Percentiles rank a stretch among this genome's conserved stretches.
Conservation (phyloP, 768 basidiomycete species). For the Rhodotorula toruloides region DNA sequence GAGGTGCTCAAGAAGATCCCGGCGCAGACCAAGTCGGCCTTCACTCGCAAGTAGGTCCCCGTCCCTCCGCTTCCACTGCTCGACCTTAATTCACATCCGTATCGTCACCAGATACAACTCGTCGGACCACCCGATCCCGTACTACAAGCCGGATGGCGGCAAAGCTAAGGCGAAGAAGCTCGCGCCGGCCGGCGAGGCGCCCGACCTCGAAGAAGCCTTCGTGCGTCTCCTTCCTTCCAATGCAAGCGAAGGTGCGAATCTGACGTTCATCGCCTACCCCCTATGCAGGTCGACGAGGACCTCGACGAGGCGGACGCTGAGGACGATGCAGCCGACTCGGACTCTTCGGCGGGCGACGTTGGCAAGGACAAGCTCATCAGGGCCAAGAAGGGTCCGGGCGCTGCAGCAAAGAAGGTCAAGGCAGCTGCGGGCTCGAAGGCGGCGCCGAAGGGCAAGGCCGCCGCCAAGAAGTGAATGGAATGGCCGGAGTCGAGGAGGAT, state of each 20-base stretch:
- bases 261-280: not conserved
- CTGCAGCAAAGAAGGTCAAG: not conserved
- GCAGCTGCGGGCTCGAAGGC: not conserved
- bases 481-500: no score
- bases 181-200: constrained; percentile 59
- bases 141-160: constrained; percentile 76
- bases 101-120: constrained; percentile 67
- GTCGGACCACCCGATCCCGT: constrained; percentile 84
- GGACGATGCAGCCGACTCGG: constrained; percentile 36
- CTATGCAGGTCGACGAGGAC: constrained; percentile 20
- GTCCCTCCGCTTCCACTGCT: not conserved
- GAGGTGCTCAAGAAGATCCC: constrained; percentile 76
- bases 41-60: constrained; percentile 70
- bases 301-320: constrained; percentile 11
- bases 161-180: constrained; percentile 71
- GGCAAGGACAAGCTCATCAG: constrained; percentile 36
- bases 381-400: constrained; percentile 45
- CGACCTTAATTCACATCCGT: not conserved
- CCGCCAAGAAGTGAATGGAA: constrained; percentile 21
- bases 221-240: not conserved
- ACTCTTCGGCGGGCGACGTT: constrained; percentile 32
- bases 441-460: constrained; percentile 19
- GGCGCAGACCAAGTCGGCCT: constrained; percentile 68
- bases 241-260: constrained; percentile 16
- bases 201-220: constrained; percentile 81